These are phyloP conservation scores for Botryotinia globosa DNA, from an alignment of 2,329 filamentous ascomycete species.

Conservation along the genomic window DNA sequence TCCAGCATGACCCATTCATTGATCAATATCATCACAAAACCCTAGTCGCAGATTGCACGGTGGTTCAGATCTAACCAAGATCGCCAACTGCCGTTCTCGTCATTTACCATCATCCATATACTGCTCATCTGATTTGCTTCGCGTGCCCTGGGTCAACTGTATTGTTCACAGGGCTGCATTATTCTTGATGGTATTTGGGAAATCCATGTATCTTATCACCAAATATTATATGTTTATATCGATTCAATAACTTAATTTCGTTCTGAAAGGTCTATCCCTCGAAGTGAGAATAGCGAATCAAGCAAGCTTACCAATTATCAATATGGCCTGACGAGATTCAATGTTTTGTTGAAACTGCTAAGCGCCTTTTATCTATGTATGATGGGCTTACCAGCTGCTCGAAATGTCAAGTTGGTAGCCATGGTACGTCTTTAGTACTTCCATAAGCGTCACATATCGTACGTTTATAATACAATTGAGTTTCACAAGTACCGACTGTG, in stretches of 20 bases:
- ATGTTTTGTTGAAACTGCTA: not conserved
- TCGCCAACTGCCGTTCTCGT: slow-evolving; percentile 20
- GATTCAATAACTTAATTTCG: not conserved
- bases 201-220: slow-evolving; percentile 2
- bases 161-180: slow-evolving; percentile 19
- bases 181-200: not conserved
- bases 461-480: slow-evolving; percentile 15
- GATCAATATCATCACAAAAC: slow-evolving; percentile 5
- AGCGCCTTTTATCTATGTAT: not conserved
- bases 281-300: not conserved
- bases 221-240: not conserved
- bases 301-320: not conserved
- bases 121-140: slow-evolving; percentile 19
- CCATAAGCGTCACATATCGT: slow-evolving; percentile 18
- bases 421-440: slow-evolving; percentile 16
- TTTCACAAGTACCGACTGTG: not conserved
- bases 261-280: not conserved
- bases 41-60: slow-evolving; percentile 18
- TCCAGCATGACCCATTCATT: slow-evolving; percentile 17
- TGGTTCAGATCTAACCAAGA: slow-evolving; percentile 21
- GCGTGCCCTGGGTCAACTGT: slow-evolving; percentile 7
- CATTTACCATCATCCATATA: slow-evolving; percentile 2
- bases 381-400: not conserved
- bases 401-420: slow-evolving; percentile 8
- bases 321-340: not conserved